Conservation (phyloP, 345 rosid species). For the Clarkia xantiana region DNA sequence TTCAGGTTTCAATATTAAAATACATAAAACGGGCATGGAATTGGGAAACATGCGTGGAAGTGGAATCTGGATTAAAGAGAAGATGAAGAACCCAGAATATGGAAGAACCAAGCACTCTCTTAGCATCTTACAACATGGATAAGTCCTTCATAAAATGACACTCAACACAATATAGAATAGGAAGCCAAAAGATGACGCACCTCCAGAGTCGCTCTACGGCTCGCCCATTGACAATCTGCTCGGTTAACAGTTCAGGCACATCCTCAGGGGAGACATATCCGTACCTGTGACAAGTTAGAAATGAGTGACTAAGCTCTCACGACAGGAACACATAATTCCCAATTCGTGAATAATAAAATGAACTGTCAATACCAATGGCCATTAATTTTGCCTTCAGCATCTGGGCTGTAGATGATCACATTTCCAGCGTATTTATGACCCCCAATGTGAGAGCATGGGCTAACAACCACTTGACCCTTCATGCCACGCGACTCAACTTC, state of each 20-base stretch:
- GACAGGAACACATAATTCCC: background rate
- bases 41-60: no score
- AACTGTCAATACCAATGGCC: constrained; percentile 64
- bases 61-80: no score
- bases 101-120: no score
- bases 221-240: constrained; percentile 70
- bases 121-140: no score
- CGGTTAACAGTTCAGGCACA: constrained; percentile 71
- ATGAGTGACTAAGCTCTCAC: background rate
- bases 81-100: no score
- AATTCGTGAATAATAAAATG: background rate
- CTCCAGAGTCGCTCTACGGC: constrained; percentile 71
- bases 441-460: constrained; percentile 82
- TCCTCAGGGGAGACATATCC: constrained; percentile 95
- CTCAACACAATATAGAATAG: background rate
- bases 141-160: constrained; percentile 3
- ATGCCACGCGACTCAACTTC: constrained; percentile 55
- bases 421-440: constrained; percentile 98
- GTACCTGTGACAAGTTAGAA: constrained; percentile 42
- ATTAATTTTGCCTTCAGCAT: constrained; percentile 39
- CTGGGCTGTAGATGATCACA: constrained; percentile 55
- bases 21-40: no score
- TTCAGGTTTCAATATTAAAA: no score
- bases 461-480: constrained; percentile 42
- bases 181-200: constrained; percentile 21